Evolutionary conservation across 2,329 filamentous ascomycete genomes (phyloP).

Genomic region (Venturia pyrina): DNA sequence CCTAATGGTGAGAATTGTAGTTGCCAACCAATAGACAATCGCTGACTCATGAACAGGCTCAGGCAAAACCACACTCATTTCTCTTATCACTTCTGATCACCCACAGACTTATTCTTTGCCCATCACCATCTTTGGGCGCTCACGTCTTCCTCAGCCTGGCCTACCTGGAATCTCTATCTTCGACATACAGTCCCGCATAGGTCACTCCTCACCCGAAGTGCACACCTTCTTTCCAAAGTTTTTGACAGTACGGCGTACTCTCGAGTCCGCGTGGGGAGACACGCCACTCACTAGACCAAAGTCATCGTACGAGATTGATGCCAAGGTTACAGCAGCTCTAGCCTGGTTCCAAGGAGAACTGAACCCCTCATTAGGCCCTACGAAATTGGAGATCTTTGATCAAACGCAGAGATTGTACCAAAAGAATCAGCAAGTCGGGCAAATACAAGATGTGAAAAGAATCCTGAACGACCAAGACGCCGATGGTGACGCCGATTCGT

Average conservation of each 20-base stretch:
- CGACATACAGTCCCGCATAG: slow-evolving; percentile 81
- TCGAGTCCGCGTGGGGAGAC: slow-evolving; percentile 85
- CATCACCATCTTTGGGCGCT: slow-evolving; percentile 74
- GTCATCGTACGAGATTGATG: slow-evolving; percentile 46
- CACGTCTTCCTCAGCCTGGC: slow-evolving; percentile 65
- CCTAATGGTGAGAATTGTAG: slow-evolving; percentile 54
- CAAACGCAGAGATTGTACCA: background rate
- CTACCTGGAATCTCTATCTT: slow-evolving; percentile 75
- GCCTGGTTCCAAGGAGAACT: slow-evolving; percentile 71
- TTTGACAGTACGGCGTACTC: slow-evolving; percentile 59
- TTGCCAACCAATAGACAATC: background rate
- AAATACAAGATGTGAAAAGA: background rate
- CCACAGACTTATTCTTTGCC: slow-evolving; percentile 88
- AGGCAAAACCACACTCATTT: slow-evolving; percentile 90
- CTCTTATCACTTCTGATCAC: slow-evolving; percentile 88
- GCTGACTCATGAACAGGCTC: slow-evolving; percentile 41
- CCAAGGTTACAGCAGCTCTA: slow-evolving; percentile 59
- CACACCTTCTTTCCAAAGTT: slow-evolving; percentile 82
- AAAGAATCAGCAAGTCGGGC: background rate
- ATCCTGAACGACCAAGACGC: background rate
- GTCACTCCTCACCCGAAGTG: slow-evolving; percentile 88
- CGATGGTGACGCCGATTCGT: slow-evolving; percentile 28
- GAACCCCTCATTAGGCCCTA: slow-evolving; percentile 37
- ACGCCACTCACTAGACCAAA: slow-evolving; percentile 67
- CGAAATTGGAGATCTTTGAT: slow-evolving; percentile 9